Conservation (phyloP, 2,329 filamentous ascomycete species). For the Cryphonectria carpinicola region DNA sequence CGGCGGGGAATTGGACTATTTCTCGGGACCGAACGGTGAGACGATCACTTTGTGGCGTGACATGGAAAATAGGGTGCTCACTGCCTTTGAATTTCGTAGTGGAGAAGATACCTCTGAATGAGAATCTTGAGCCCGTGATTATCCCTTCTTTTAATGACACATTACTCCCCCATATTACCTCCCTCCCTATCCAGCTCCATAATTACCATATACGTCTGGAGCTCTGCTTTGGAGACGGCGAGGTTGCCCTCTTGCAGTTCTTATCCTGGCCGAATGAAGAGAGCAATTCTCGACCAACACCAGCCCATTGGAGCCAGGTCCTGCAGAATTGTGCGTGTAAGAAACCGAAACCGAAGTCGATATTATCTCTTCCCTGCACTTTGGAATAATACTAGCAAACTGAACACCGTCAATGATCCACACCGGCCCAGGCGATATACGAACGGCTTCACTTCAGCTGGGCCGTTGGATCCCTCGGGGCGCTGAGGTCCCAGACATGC, state of each 20-base stretch:
- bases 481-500: not conserved
- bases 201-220: not conserved
- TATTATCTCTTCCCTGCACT: not conserved
- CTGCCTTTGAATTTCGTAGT: not conserved
- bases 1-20: not conserved
- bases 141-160: not conserved
- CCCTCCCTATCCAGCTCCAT: not conserved
- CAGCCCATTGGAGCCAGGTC: not conserved
- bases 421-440: not conserved
- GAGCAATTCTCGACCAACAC: not conserved
- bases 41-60: not conserved
- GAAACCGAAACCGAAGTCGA: not conserved
- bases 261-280: too few relatives aligned
- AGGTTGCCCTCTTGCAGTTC: not conserved
- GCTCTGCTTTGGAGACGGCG: too few relatives aligned
- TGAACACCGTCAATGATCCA: not conserved
- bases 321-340: not conserved
- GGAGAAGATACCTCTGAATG: not conserved
- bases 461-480: not conserved
- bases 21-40: constrained; percentile 23
- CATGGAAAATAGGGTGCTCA: too few relatives aligned
- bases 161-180: not conserved
- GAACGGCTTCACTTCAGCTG: not conserved
- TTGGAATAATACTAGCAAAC: not conserved
- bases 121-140: too few relatives aligned